Base-by-base conservation (phyloP, 2,329 filamentous ascomycete genomes). In the Pyrenophora seminiperda region DNA sequence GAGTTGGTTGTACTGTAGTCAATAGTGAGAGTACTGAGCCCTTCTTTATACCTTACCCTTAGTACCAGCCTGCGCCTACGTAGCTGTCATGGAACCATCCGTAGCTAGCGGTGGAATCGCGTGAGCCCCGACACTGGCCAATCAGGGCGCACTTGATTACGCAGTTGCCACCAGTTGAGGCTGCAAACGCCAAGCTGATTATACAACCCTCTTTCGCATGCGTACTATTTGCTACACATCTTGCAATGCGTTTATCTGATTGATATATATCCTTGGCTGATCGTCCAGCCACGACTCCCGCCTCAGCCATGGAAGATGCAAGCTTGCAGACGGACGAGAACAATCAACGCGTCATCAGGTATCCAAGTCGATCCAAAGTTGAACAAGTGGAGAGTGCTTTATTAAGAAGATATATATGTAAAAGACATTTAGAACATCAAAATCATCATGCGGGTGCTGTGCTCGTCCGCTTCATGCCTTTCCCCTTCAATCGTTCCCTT, bases 141-240 rank as follows among this genome's bases (percentile, higher is more conserved):
- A 70, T 70, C 61, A 70, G 47, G 58, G 37, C 41, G 18, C 34
- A n/a, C 39, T 27, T 70, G 66, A 68, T 70, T 68, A 69, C 66
- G 46, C 58, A 41, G 46, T 48, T 48, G 44, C 30, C 43, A 38
- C 31, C 41, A 29, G 33, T 30, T 43, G 51, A 61, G 53, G 48
- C 58, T 57, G 46, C 31, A 46, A 29, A 56, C 50, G 60, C 63
- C 63, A 63, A 61, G 49, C 60, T 39, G 58, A 37, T 60, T 56
- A 62, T 58, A 60, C 56, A 63, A 27, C 51, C 40, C 32, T 39
- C 48, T 57, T 61, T 64, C 18, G 36, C 33, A 44, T 34, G 33
- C 7, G 24, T 55, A 20, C 37, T 33, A 69, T 66, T 68, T 58
- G 64, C 50, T 59, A 47, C 34, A 46, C 41, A 50, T 57, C 17